A percentile compares a stretch with the other conserved stretches of the same genome.
Evolutionary conservation across 2,329 filamentous ascomycete species (phyloP).

Genomic region (Plectosphaerella sp.): DNA sequence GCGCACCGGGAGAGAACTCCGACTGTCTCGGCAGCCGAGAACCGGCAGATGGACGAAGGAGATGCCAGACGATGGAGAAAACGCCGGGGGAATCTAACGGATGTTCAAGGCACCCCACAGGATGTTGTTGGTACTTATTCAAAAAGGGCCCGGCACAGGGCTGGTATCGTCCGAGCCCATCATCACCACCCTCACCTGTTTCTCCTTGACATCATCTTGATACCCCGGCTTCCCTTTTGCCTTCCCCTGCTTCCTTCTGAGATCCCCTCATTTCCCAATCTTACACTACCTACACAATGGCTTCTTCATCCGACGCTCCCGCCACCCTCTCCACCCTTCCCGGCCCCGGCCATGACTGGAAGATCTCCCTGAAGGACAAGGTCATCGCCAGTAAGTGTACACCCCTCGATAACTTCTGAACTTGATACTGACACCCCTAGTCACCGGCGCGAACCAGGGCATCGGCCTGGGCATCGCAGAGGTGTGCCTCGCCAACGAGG

Average conservation of each 20-base stretch:
- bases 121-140: too few relatives aligned
- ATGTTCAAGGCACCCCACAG: too few relatives aligned
- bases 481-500: slow-evolving; percentile 38
- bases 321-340: slow-evolving; percentile 26
- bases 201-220: neutral
- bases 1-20: too few relatives aligned
- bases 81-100: too few relatives aligned
- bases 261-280: neutral
- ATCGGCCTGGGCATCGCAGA: slow-evolving; percentile 42
- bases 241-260: neutral
- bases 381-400: slow-evolving; percentile 24
- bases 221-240: neutral
- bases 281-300: neutral
- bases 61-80: too few relatives aligned
- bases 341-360: slow-evolving; percentile 27
- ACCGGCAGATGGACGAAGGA: too few relatives aligned
- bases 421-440: slow-evolving; percentile 20
- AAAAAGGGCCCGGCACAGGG: too few relatives aligned
- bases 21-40: too few relatives aligned
- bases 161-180: too few relatives aligned
- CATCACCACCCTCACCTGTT: too few relatives aligned
- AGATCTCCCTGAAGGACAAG: slow-evolving; percentile 27
- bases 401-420: neutral
- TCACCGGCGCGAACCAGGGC: slow-evolving; percentile 38
- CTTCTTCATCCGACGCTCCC: neutral